Evolutionary conservation across 768 basidiomycete species (phyloP).

Genomic region (Pulveroboletus sp.): DNA sequence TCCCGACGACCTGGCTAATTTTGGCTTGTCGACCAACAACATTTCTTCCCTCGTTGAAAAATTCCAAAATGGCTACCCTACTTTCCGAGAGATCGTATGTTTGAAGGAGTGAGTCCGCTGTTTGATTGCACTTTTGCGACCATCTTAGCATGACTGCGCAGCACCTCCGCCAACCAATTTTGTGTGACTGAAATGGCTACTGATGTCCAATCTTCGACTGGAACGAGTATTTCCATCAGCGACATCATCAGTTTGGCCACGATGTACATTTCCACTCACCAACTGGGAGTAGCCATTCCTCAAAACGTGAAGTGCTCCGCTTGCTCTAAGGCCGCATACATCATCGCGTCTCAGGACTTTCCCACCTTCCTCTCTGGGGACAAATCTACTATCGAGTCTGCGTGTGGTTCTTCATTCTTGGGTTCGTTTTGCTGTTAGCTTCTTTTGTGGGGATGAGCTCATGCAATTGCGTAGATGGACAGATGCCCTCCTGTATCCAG

Average conservation of each 20-base stretch:
- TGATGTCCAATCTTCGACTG: conserved; percentile 42
- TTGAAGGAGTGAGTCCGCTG: conserved; percentile 54
- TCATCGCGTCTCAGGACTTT: conserved; percentile 34
- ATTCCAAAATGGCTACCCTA: conserved; percentile 57
- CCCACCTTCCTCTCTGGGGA: conserved; percentile 33
- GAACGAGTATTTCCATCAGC: conserved; percentile 16
- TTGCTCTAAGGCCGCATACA: conserved; percentile 52
- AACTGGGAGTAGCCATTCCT: conserved; percentile 9
- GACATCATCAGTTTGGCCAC: conserved; percentile 16
- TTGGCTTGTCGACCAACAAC: conserved; percentile 19
- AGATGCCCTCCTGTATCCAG: conserved; percentile 27
- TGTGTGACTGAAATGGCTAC: conserved; percentile 59
- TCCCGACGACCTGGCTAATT: conserved; percentile 33
- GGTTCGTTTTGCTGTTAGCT: conserved; percentile 36
- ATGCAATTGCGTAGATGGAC: conserved; percentile 25
- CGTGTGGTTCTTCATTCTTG: conserved; percentile 51
- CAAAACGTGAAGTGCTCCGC: conserved; percentile 48
- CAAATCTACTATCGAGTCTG: conserved; percentile 26
- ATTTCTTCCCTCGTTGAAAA: conserved; percentile 29
- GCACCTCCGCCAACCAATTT: conserved; percentile 38
- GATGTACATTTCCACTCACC: conserved; percentile 1
- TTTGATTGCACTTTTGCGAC: background rate
- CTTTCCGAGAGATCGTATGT: conserved; percentile 52
- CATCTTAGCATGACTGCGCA: conserved; percentile 13
- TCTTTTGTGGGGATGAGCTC: background rate